phyloP scores from a whole-genome alignment of 495 filamentous ascomycete species.

The Tuber borchii region DNA sequence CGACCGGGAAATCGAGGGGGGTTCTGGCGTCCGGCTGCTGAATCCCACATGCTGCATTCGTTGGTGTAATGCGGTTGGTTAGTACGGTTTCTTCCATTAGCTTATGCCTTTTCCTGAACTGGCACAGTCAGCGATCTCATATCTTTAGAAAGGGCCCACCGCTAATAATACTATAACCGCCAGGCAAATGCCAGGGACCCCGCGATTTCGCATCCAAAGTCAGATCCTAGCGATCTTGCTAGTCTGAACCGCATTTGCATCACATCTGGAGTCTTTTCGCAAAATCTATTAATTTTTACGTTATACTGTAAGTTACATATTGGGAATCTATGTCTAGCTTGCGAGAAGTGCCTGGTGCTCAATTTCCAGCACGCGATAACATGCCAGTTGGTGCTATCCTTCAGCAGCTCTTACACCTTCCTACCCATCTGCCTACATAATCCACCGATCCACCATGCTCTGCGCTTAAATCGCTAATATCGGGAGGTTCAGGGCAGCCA shows the following conservation, averaged over 20 bases:
- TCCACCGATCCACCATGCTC: neutral
- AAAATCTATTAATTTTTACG: neutral
- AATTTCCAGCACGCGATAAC: neutral
- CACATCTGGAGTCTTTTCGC: neutral
- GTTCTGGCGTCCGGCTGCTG: neutral
- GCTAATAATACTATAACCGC: neutral
- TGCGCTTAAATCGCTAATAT: neutral
- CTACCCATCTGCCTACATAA: neutral
- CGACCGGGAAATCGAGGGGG: neutral
- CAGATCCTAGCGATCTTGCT: neutral
- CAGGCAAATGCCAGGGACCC: neutral
- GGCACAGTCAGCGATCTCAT: neutral
- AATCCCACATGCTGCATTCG: neutral
- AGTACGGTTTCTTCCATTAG: neutral
- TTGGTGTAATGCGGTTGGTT: neutral
- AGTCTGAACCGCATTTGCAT: neutral
- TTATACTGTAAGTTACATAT: neutral
- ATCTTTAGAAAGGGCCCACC: neutral
- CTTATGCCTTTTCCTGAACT: neutral
- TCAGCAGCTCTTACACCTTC: neutral
- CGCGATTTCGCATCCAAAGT: neutral
- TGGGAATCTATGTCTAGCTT: neutral
- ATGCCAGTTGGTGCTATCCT: neutral
- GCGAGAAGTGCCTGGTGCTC: neutral
- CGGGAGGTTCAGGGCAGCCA: neutral